Evolutionary conservation across 192 early-diverging fungal species (phyloP), one percentile per base, ranked within the genome.

Genomic region (Phlyctochytrium planicorne): DNA sequence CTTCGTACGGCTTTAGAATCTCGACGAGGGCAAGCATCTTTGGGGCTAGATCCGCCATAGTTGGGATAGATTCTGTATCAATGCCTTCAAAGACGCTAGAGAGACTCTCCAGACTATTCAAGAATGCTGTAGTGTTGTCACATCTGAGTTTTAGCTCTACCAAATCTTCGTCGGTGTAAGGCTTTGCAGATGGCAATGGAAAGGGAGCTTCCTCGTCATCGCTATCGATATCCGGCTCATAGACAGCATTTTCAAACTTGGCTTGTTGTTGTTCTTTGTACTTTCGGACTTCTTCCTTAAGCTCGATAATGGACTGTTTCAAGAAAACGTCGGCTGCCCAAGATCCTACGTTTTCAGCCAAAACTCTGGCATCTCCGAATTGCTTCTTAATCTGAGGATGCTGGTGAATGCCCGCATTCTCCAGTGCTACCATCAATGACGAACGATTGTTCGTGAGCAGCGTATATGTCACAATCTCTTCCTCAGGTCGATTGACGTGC

Each of bases 301-400:
- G 3, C 12, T 17, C 30, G 31, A 66, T 47, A 16, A 89, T 57
- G 10, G 78, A 64, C 29, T 69, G 68, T 47, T 83, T 78, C 82
- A 93, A 89, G 40, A 88, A 79, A 2, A 79, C 78, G 64, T 95
- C 92, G 32, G 86, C 82, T 23, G 89, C 89, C 88, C 91, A 94
- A 1, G 91, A 86, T 0, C 94, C 94, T 30, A 95, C 78, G 32
- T 86, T 68, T 1, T 80, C 25, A 33, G 87, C 68, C 25, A 85
- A 62, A n/a, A 78, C 63, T 0, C 29, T 33, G 1, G 77, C 81
- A 16, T 75, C 73, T 1, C 62, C 55, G 30, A 88, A 76, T 2
- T 74, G 69, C n/a, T 68, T 59, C 25, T 71, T 62, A 2, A 92
- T 60, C n/a, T n/a, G n/a, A n/a, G n/a, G 72, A 30, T 56, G 24